These are phyloP conservation scores for Septoria linicola DNA, from an alignment of 2,329 filamentous ascomycete species.

Conservation along the genomic window DNA sequence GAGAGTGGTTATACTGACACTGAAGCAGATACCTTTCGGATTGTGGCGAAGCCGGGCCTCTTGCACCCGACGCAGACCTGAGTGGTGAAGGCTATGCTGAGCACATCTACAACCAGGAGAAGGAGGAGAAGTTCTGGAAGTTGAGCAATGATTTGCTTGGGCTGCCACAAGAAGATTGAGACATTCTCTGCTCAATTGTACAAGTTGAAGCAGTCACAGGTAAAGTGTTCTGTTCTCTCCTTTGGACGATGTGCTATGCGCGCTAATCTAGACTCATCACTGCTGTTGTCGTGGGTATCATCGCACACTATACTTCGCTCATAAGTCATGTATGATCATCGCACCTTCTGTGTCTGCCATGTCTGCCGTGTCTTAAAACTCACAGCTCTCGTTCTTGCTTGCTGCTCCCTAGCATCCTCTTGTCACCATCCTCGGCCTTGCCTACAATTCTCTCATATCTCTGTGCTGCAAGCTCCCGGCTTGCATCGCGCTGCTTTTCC, in stretches of 20 bases:
- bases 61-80: conserved; percentile 26
- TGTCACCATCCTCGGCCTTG: conserved; percentile 25
- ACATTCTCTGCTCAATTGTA: background rate
- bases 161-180: conserved; percentile 18
- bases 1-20: too few species aligned
- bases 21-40: conserved; percentile 30
- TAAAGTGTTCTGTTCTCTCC: background rate
- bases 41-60: conserved; percentile 38
- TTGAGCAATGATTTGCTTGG: conserved; percentile 38
- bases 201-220: background rate
- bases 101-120: conserved; percentile 43
- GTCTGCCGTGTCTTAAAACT: background rate
- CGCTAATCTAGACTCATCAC: background rate
- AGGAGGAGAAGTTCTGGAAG: conserved; percentile 47
- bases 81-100: conserved; percentile 36
- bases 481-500: conserved; percentile 60
- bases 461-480: conserved; percentile 33
- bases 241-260: background rate
- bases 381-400: conserved; percentile 22
- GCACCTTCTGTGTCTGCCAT: conserved; percentile 1
- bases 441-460: conserved; percentile 29
- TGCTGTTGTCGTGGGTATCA: conserved; percentile 16
- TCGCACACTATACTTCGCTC: conserved; percentile 7
- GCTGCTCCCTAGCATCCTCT: conserved; percentile 21
- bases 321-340: conserved; percentile 11